Conservation (phyloP, 768 basidiomycete species). For the Xerocomellus amylosporus region DNA sequence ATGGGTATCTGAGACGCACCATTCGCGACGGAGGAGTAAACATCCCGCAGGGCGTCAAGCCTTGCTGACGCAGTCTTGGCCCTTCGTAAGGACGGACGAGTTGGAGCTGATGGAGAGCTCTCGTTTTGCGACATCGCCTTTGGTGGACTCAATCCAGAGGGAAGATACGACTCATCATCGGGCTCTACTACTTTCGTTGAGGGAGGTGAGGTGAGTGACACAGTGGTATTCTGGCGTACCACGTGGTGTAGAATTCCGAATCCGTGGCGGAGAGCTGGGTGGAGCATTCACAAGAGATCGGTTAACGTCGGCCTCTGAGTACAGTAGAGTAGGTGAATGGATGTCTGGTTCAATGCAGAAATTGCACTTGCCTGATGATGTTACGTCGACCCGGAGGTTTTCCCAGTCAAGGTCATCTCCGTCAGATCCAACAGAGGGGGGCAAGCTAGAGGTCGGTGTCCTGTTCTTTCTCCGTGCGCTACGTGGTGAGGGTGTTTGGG, state of each 20-base stretch:
- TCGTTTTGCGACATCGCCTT: conserved; percentile 12
- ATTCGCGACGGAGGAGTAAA: conserved; percentile 42
- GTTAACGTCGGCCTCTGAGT: conserved; percentile 24
- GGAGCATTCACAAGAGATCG: conserved; percentile 14
- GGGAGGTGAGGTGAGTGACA: neutral
- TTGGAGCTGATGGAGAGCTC: conserved; percentile 2
- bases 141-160: neutral
- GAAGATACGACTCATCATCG: neutral
- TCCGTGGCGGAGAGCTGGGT: conserved; percentile 7
- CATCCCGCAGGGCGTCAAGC: conserved; percentile 43
- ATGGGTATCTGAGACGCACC: conserved; percentile 49
- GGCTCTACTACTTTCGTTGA: conserved; percentile 1
- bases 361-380: conserved; percentile 21
- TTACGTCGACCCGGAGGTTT: conserved; percentile 14
- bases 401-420: conserved; percentile 35
- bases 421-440: conserved; percentile 10
- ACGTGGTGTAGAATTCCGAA: neutral
- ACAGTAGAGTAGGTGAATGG: neutral
- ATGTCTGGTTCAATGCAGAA: neutral
- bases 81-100: conserved; percentile 31
- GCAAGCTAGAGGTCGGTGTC: neutral
- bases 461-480: neutral
- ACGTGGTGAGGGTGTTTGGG: neutral
- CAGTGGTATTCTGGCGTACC: conserved; percentile 5
- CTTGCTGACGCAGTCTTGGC: conserved; percentile 40